Conservation (phyloP, 2,329 filamentous ascomycete genomes). For the Ophiostoma piceae region DNA sequence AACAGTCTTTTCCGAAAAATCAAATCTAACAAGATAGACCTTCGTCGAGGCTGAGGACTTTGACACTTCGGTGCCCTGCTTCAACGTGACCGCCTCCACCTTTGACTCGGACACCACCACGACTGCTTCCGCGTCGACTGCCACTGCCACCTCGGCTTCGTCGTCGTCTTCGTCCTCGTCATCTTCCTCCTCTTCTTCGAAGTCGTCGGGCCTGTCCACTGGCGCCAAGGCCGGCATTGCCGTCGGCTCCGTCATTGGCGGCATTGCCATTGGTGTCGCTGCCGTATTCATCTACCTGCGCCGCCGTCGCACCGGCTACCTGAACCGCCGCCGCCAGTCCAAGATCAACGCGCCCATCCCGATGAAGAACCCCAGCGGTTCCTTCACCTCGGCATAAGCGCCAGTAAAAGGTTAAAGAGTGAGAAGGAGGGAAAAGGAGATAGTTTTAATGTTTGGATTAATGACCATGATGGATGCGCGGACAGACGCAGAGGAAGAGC, state of each 20-base stretch:
- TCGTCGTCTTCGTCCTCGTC: constrained; percentile 7
- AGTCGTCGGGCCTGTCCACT: constrained; percentile 30
- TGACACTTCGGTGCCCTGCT: constrained; percentile 34
- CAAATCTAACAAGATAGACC: neutral
- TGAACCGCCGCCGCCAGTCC: constrained; percentile 18
- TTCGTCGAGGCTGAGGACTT: constrained; percentile 30
- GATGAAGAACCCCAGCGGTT: constrained; percentile 24
- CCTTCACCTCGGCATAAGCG: constrained; percentile 19
- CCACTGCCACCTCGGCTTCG: neutral
- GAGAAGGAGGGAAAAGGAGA: neutral
- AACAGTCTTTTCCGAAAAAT: neutral
- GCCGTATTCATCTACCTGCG: constrained; percentile 19
- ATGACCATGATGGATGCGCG: neutral
- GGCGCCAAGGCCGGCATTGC: constrained; percentile 38
- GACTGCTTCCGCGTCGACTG: neutral
- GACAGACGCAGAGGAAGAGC: neutral
- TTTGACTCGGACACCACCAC: constrained; percentile 21
- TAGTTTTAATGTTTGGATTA: constrained; percentile 11
- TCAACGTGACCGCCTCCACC: constrained; percentile 35
- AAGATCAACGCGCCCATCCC: constrained; percentile 23
- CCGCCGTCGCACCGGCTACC: constrained; percentile 21
- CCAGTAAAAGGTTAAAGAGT: no score
- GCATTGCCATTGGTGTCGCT: constrained; percentile 4
- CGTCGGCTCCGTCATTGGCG: constrained; percentile 34
- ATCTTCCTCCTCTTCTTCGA: neutral